These are phyloP conservation scores for Penicillium maclennaniae DNA, from an alignment of 495 filamentous ascomycete species.

Conservation along the genomic window DNA sequence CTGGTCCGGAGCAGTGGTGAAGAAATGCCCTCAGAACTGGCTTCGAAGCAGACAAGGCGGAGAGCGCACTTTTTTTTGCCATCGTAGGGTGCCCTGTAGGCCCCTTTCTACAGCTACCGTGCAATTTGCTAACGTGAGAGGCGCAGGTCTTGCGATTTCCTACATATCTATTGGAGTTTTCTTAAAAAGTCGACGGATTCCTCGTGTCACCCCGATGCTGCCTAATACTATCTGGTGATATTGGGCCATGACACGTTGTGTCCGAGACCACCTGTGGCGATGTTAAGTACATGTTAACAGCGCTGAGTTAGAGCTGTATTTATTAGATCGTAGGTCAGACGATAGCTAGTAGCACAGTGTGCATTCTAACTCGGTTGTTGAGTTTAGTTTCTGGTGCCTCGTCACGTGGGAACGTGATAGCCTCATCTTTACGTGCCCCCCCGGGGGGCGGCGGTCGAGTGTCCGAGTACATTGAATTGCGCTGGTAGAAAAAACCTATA, in stretches of 20 bases:
- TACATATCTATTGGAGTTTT: neutral
- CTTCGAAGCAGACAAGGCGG: slow-evolving; percentile 29
- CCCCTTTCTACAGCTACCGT: slow-evolving; percentile 4
- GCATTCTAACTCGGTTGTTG: neutral
- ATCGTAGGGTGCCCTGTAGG: slow-evolving; percentile 1
- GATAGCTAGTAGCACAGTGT: neutral
- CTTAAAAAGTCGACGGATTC: neutral
- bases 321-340: too few species aligned
- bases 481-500: too few species aligned
- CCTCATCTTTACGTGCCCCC: too few species aligned
- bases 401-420: neutral
- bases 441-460: too few species aligned
- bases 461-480: too few species aligned
- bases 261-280: neutral
- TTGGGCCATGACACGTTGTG: neutral
- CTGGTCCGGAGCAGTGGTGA: slow-evolving; percentile 14
- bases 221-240: neutral
- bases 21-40: slow-evolving; percentile 16
- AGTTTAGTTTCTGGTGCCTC: neutral
- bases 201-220: neutral
- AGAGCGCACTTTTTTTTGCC: slow-evolving; percentile 28
- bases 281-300: neutral
- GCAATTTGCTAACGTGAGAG: neutral
- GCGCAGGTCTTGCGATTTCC: neutral
- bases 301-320: too few species aligned